Base-by-base conservation (phyloP, 306 rosid species). In the Neltuma alba region DNA sequence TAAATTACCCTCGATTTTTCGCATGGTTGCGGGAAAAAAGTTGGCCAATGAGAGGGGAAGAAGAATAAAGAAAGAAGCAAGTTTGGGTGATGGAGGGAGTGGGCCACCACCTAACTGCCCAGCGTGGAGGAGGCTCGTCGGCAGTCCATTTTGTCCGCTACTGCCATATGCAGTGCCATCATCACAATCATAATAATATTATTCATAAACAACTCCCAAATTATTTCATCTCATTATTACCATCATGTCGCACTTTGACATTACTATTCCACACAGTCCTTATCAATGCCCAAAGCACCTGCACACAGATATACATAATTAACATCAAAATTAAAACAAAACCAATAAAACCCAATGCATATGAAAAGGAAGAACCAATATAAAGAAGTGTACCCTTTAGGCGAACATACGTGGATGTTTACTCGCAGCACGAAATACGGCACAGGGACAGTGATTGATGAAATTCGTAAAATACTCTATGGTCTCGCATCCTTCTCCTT, bases 91-190 rank as follows among this genome's bases (percentile, higher is more conserved):
- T 52, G 75, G 61, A 23, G 16, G 57, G 45, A 1, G 48, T 1
- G 72, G 76, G 79, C 5, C 12, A 33, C 84, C 84, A 70, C 72
- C 71, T 62, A 55, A 83, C 70, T 74, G 83, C 71, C 87, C 50
- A 63, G 34, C 67, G 18, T 34, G 82, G 73, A 84, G 82, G 72
- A 64, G 18, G 79, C 71, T 76, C 11, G 87, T 80, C 84, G 84
- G 84, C 84, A 76, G 79, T 55, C 81, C 76, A 80, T 63, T 75
- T 80, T 76, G 82, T 76, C 79, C 68, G 30, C 84, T 75, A 75
- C 65, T 69, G 63, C 7, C 63, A 18, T 38, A n/a, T n/a, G n/a
- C n/a, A n/a, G n/a, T n/a, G n/a, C n/a, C 18, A 11, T 57, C 33
- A 25, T 57, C 33, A 57, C 25, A 54, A 37, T 3, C 7, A 54